These are phyloP conservation scores for Pichia occidentalis DNA, from an alignment of 805 yeast genomes.

Conservation along the genomic window DNA sequence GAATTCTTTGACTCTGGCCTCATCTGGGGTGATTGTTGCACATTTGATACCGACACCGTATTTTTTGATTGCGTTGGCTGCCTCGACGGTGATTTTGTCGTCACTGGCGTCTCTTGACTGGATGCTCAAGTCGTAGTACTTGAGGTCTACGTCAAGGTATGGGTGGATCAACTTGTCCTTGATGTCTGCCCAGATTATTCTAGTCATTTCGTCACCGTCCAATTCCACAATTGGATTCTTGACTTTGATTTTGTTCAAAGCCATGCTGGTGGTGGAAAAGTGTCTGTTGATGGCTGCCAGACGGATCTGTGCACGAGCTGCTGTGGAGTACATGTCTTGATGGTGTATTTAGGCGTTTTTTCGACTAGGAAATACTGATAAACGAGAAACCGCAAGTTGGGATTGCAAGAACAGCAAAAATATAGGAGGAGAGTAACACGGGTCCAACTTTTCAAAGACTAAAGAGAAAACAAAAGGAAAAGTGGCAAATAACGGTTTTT, in stretches of 20 bases:
- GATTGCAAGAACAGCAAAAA: too few relatives aligned
- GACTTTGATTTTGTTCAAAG: constrained; percentile 55
- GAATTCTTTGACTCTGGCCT: constrained; percentile 70
- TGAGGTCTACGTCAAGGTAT: constrained; percentile 63
- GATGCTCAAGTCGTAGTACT: constrained; percentile 69
- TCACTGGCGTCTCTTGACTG: constrained; percentile 62
- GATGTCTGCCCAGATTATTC: constrained; percentile 75
- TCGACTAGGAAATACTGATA: too few relatives aligned
- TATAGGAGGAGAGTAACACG: too few relatives aligned
- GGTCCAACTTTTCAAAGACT: too few relatives aligned
- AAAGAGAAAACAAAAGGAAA: too few relatives aligned
- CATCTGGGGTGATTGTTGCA: constrained; percentile 84
- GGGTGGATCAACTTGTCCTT: constrained; percentile 63
- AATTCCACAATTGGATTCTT: constrained; percentile 69
- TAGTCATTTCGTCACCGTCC: constrained; percentile 84
- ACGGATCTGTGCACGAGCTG: constrained; percentile 10
- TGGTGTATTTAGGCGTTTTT: too few relatives aligned
- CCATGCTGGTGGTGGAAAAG: constrained; percentile 23
- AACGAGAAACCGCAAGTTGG: too few relatives aligned
- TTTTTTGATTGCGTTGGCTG: constrained; percentile 67
- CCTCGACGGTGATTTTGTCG: constrained; percentile 70
- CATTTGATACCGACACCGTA: constrained; percentile 80
- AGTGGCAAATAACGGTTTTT: too few relatives aligned
- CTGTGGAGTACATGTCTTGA: constrained; percentile 8
- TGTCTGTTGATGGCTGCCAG: constrained; percentile 15